Evolutionary conservation across 352 stramenopile genomes (phyloP).

Genomic region (Stramenopiles sp.): DNA sequence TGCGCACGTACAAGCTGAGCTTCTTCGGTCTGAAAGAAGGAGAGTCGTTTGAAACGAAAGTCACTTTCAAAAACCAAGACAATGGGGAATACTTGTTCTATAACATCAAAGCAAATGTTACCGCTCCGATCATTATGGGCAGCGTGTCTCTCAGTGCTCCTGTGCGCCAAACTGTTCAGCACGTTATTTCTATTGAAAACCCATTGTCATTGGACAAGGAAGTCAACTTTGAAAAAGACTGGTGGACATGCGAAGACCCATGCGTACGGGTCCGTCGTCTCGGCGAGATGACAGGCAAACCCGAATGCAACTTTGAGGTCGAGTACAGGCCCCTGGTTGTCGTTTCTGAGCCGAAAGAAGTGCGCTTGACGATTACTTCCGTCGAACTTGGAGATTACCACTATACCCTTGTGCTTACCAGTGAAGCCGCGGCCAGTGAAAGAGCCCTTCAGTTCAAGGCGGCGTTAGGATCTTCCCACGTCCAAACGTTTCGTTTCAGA

Average conservation of each 20-base stretch:
- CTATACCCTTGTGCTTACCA: conserved; percentile 50
- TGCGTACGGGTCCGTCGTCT: conserved; percentile 46
- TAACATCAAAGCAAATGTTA: conserved; percentile 36
- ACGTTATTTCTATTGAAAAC: conserved; percentile 65
- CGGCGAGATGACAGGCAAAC: conserved; percentile 36
- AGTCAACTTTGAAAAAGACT: conserved; percentile 43
- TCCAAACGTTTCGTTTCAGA: conserved; percentile 50
- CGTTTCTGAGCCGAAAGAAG: conserved; percentile 28
- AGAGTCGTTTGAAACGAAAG: conserved; percentile 24
- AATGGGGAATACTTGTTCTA: conserved; percentile 60
- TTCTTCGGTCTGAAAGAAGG: conserved; percentile 66
- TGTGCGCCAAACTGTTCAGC: conserved; percentile 51
- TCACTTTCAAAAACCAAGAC: conserved; percentile 51
- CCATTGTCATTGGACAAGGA: conserved; percentile 35
- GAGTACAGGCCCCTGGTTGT: conserved; percentile 60
- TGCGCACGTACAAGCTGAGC: conserved; percentile 52
- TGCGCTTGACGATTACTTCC: conserved; percentile 44
- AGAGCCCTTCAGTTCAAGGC: conserved; percentile 52
- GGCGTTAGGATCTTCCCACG: conserved; percentile 44
- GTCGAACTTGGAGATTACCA: conserved; percentile 59
- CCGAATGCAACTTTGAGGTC: conserved; percentile 60
- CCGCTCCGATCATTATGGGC: conserved; percentile 39
- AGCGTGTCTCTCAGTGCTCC: conserved; percentile 51
- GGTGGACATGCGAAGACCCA: conserved; percentile 45
- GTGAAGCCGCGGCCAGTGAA: conserved; percentile 42